Conservation (phyloP, 2,329 filamentous ascomycete genomes). For the Thelonectria olida region DNA sequence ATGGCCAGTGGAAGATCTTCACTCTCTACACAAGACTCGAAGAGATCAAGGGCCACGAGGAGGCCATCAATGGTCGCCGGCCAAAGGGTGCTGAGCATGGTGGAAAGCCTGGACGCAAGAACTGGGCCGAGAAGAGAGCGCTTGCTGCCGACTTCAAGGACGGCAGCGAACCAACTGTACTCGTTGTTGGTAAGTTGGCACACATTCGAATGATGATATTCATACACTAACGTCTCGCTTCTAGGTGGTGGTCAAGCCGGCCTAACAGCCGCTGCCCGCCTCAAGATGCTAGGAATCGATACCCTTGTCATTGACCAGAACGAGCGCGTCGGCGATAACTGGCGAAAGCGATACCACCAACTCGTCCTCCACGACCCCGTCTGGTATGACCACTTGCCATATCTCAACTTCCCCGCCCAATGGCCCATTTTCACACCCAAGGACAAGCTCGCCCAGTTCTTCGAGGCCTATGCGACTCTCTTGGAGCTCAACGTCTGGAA, state of each 20-base stretch:
- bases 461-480: slow-evolving; percentile 70
- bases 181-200: slow-evolving; percentile 68
- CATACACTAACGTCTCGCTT: neutral
- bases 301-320: slow-evolving; percentile 68
- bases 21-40: slow-evolving; percentile 69
- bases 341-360: slow-evolving; percentile 70
- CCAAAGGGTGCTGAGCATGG: slow-evolving; percentile 67
- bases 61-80: slow-evolving; percentile 56
- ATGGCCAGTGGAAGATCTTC: slow-evolving; percentile 67
- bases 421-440: slow-evolving; percentile 79
- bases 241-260: slow-evolving; percentile 70
- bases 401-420: slow-evolving; percentile 68
- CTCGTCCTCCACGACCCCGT: slow-evolving; percentile 76
- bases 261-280: slow-evolving; percentile 64
- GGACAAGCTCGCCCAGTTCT: slow-evolving; percentile 75
- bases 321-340: slow-evolving; percentile 69
- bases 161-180: slow-evolving; percentile 61
- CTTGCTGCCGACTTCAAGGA: slow-evolving; percentile 58
- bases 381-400: slow-evolving; percentile 69
- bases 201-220: accelerated
- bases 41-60: slow-evolving; percentile 63
- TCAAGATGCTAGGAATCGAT: slow-evolving; percentile 66
- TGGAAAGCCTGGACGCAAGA: slow-evolving; percentile 59
- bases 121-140: slow-evolving; percentile 66
- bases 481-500: slow-evolving; percentile 78